These are phyloP conservation scores for Xylariaceae sp. DNA, from an alignment of 2,329 filamentous ascomycete species.

Conservation along the genomic window DNA sequence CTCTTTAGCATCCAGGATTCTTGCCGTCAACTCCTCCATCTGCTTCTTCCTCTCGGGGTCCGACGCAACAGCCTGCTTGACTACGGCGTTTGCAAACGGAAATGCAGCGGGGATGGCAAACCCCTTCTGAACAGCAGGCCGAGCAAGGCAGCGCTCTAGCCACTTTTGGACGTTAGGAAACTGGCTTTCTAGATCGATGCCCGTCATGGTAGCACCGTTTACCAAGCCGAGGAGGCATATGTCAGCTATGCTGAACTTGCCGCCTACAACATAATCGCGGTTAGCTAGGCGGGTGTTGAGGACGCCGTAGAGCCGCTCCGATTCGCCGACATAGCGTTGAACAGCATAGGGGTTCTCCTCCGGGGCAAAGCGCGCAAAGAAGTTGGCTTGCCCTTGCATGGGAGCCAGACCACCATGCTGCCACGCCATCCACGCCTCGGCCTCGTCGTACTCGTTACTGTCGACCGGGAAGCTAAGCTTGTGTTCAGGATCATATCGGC, in stretches of 20 bases:
- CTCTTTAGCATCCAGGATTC: slow-evolving; percentile 41
- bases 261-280: slow-evolving; percentile 53
- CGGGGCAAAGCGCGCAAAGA: slow-evolving; percentile 65
- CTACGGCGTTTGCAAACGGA: slow-evolving; percentile 38
- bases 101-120: slow-evolving; percentile 53
- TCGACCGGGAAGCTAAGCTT: slow-evolving; percentile 57
- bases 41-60: slow-evolving; percentile 47
- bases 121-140: slow-evolving; percentile 61
- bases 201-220: slow-evolving; percentile 53
- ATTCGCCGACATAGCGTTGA: slow-evolving; percentile 72
- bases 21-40: slow-evolving; percentile 34
- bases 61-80: slow-evolving; percentile 40
- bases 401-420: slow-evolving; percentile 73
- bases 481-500: slow-evolving; percentile 65
- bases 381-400: slow-evolving; percentile 69
- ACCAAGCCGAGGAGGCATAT: slow-evolving; percentile 71
- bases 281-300: slow-evolving; percentile 60
- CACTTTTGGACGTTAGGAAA: slow-evolving; percentile 65
- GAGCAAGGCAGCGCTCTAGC: slow-evolving; percentile 57
- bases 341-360: slow-evolving; percentile 67
- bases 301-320: slow-evolving; percentile 67
- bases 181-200: slow-evolving; percentile 53
- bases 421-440: slow-evolving; percentile 63
- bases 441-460: slow-evolving; percentile 37
- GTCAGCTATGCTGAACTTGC: slow-evolving; percentile 64